Base-by-base conservation (phyloP, 495 filamentous ascomycete genomes). In the Daldinia caldariorum region DNA sequence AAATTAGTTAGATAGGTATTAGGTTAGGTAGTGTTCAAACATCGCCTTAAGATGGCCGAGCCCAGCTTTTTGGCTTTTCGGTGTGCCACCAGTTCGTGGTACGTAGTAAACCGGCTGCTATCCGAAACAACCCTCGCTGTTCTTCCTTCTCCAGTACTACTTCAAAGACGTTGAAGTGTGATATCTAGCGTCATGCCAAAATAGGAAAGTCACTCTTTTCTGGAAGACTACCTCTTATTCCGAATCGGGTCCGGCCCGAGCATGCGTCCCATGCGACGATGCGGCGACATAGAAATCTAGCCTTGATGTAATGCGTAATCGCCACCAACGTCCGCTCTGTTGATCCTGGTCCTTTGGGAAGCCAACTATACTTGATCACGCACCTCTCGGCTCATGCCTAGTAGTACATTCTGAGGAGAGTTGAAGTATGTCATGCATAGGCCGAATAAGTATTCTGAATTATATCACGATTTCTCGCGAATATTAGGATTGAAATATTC, bases 361-460 rank as follows among this genome's bases (percentile, higher is more conserved):
- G 20, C 5, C 16, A 55, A 35, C 12, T 26, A 50, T 63, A 47
- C 32, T 26, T 47, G 20, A 47, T 47, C 60, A 67, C 57, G 63
- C 58, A 45, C 54, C 43, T 57, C 59, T 67, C 60, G 69, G 64
- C 58, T 61, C 60, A 67, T 67, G 56, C 69, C 69, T 60, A 32
- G 31, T 31, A 41, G 18, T 16, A 32, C 45, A 55, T 37, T 37
- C 41, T 63, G 14, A 29, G 38, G 31, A 12, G 53, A 16, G 41
- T 45, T 45, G 16, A 45, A 16, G 9, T 22, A 20, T 22, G 1
- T 9, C 34, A 32, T 20, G 26, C 32, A 32, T 32, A 22, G 22
- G 14, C 29, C 26, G 26, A 14, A 13, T n/a, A 32, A 31, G 7
- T 18, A 12, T 22, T 3, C 4, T 22, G 12, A 29, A 31, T 51